phyloP scores from a whole-genome alignment of 441 rosid species.

The Isatis lusitanica region DNA sequence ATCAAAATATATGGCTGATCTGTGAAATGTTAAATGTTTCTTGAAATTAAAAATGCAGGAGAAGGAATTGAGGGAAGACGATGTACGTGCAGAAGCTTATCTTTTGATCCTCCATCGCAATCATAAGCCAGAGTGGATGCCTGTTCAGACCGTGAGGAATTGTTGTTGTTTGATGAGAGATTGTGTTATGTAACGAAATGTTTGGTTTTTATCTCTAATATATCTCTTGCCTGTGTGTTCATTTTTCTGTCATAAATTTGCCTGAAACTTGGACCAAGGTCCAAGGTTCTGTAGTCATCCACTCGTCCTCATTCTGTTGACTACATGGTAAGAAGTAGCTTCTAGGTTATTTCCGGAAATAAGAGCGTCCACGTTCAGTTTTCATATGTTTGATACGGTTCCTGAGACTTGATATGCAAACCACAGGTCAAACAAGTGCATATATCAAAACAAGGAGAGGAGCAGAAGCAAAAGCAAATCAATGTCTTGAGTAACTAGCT shows the following conservation, averaged over 20 bases:
- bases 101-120: background rate
- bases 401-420: background rate
- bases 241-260: background rate
- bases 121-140: background rate
- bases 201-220: background rate
- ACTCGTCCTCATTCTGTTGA: constrained; percentile 12
- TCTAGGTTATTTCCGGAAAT: background rate
- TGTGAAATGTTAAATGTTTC: constrained; percentile 13
- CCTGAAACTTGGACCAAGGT: constrained; percentile 17
- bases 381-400: background rate
- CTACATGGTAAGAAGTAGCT: background rate
- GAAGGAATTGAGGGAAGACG: constrained; percentile 5
- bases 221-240: constrained; percentile 3
- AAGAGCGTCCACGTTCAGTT: background rate
- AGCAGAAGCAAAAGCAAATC: background rate
- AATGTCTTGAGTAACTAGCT: background rate
- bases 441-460: background rate
- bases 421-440: constrained; percentile 3
- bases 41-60: constrained; percentile 19
- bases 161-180: constrained; percentile 18
- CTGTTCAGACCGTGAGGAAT: constrained; percentile 2
- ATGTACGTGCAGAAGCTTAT: background rate
- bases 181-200: constrained; percentile 22
- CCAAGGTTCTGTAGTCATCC: background rate
- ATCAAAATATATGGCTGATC: background rate